Conservation (phyloP, 2,329 filamentous ascomycete species). For the Nemania diffusa region DNA sequence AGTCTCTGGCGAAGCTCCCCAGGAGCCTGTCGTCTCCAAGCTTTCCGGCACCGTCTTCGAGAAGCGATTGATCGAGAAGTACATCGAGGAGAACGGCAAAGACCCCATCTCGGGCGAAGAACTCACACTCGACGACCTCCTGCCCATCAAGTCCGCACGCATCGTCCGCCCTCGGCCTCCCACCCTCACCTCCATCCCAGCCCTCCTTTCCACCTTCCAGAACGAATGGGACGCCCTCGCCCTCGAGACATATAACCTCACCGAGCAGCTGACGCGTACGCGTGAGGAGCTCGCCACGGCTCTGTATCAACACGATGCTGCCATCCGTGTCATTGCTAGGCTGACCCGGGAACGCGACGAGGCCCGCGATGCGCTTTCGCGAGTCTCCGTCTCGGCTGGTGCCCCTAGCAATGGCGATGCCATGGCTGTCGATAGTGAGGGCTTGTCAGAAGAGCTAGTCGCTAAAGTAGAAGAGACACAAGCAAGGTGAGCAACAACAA, state of each 20-base stretch:
- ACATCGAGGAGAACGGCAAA: slow-evolving; percentile 91
- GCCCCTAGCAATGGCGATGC: slow-evolving; percentile 74
- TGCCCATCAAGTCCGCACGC: slow-evolving; percentile 85
- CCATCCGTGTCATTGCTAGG: slow-evolving; percentile 92
- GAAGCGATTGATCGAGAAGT: slow-evolving; percentile 93
- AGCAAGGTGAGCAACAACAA: slow-evolving; percentile 69
- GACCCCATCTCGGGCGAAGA: slow-evolving; percentile 92
- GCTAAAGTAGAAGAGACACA: slow-evolving; percentile 83
- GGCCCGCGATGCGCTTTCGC: slow-evolving; percentile 86
- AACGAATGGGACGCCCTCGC: slow-evolving; percentile 98
- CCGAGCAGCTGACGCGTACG: slow-evolving; percentile 88
- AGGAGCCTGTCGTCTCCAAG: slow-evolving; percentile 92
- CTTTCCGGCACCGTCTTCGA: slow-evolving; percentile 97
- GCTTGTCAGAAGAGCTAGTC: slow-evolving; percentile 76
- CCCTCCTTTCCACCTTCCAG: slow-evolving; percentile 92
- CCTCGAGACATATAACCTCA: slow-evolving; percentile 89
- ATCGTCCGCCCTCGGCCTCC: slow-evolving; percentile 90
- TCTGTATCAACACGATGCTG: slow-evolving; percentile 96
- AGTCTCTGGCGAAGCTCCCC: slow-evolving; percentile 97
- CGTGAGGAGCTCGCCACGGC: slow-evolving; percentile 93
- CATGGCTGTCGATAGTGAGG: slow-evolving; percentile 90
- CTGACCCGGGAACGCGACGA: slow-evolving; percentile 93
- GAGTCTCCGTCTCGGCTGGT: slow-evolving; percentile 76
- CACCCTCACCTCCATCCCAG: slow-evolving; percentile 94
- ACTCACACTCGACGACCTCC: slow-evolving; percentile 82